Conservation (phyloP, 2,329 filamentous ascomycete species). For the Penicillium sp. region DNA sequence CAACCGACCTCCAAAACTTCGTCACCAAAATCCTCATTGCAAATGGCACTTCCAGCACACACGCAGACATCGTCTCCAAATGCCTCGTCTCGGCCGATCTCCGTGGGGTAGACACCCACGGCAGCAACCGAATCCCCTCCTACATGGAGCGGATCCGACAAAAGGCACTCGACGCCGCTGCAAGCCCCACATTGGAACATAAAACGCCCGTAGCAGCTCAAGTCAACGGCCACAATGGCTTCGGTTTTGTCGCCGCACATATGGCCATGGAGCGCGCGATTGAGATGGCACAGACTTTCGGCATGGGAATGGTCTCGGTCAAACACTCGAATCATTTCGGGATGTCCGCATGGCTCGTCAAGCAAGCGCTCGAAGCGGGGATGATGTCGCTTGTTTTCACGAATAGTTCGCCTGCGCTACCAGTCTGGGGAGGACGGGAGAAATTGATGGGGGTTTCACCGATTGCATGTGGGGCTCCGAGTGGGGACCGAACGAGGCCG, state of each 20-base stretch:
- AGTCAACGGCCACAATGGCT: conserved; percentile 68
- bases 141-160: conserved; percentile 73
- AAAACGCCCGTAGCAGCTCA: conserved; percentile 71
- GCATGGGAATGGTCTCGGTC: conserved; percentile 74
- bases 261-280: conserved; percentile 67
- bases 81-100: conserved; percentile 72
- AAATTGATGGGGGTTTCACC: conserved; percentile 74
- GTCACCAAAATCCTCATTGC: conserved; percentile 28
- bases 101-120: conserved; percentile 77
- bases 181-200: conserved; percentile 59
- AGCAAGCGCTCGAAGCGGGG: conserved; percentile 70
- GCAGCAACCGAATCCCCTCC: conserved; percentile 73
- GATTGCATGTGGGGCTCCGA: conserved; percentile 73
- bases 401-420: conserved; percentile 70
- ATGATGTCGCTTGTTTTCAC: conserved; percentile 73
- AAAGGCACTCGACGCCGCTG: conserved; percentile 64
- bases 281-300: conserved; percentile 61
- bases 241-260: conserved; percentile 72
- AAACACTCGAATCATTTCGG: conserved; percentile 81
- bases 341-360: conserved; percentile 79
- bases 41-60: conserved; percentile 58
- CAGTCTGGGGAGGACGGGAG: conserved; percentile 66
- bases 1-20: conserved; percentile 21
- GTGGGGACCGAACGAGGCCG: conserved; percentile 51
- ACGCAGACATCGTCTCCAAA: conserved; percentile 65